Evolutionary conservation across 306 rosid genomes (phyloP), one percentile per base, ranked within the genome.

Genomic region (Neltuma alba): DNA sequence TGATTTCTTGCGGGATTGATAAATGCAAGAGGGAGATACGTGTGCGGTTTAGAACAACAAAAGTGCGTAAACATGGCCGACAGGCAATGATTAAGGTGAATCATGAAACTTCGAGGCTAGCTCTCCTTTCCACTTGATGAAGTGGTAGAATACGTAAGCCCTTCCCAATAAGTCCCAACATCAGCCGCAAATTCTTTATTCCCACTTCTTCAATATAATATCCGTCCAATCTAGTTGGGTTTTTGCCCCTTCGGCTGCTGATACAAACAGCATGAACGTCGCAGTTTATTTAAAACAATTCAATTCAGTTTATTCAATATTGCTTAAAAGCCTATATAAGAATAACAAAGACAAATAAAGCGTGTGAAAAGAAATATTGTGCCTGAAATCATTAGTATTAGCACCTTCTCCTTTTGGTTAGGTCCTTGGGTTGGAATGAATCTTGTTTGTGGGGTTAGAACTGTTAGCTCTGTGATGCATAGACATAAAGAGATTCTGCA

Each of bases 11-110:
- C 0, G 6, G 16, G 33, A 11, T 9, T 54, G 28, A 21, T 54
- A n/a, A 7, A n/a, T 25, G 12, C 2, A 58, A 12, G 34, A 12
- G 64, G 14, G 60, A 42, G 41, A 62, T 23, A 69, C 57, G 66
- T 50, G 80, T 72, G 40, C 36, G 80, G 76, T 54, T 27, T 27
- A 68, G 31, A 75, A 75, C 8, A 63, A 16, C 61, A 25, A 1
- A 44, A 31, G n/a, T 1, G 38, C 7, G 45, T 6, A 15, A 7
- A 23, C 69, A 60, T 89, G 92, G 92, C 92, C 84, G 93, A 89
- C 93, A 75, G 34, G 76, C 60, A 62, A 41, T 82, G 23, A 62
- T 47, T 82, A 18, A 68, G 67, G 73, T 70, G 41, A 52, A 50
- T 54, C 60, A 79, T 79, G 86, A 81, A 83, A 72, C 54, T 8